These are phyloP conservation scores for Exophiala bonariae DNA, from an alignment of 2,329 filamentous ascomycete species.

Conservation along the genomic window DNA sequence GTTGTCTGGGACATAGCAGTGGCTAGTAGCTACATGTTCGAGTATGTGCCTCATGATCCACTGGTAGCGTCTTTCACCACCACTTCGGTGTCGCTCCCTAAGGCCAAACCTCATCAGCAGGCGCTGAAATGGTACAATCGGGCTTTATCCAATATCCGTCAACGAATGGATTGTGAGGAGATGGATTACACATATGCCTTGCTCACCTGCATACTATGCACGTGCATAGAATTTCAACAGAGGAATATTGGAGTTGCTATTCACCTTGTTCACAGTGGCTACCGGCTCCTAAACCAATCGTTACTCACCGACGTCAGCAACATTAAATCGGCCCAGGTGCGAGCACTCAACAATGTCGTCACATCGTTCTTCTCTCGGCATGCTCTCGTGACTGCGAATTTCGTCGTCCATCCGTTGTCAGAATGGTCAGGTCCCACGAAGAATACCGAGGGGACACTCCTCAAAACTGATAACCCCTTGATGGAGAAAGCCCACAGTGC, in stretches of 20 bases:
- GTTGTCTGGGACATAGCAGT: constrained; percentile 42
- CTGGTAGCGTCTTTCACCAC: constrained; percentile 3
- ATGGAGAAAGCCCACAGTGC: constrained; percentile 8
- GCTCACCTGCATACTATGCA: constrained; percentile 24
- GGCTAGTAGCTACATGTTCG: constrained; percentile 38
- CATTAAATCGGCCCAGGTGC: neutral
- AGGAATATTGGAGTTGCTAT: constrained; percentile 36
- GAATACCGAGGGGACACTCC: neutral
- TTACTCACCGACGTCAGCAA: constrained; percentile 1
- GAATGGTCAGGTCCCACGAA: neutral
- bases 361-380: constrained; percentile 9
- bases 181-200: constrained; percentile 13
- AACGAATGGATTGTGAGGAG: constrained; percentile 4
- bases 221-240: constrained; percentile 29
- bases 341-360: constrained; percentile 13
- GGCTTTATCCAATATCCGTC: constrained; percentile 15
- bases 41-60: constrained; percentile 21
- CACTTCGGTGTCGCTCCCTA: neutral
- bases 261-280: constrained; percentile 15
- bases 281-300: constrained; percentile 14
- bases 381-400: neutral
- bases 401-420: neutral
- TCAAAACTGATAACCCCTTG: neutral
- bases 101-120: constrained; percentile 8
- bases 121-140: constrained; percentile 20